Evolutionary conservation across 768 basidiomycete species (phyloP).

Genomic region (Naganishia onofrii): DNA sequence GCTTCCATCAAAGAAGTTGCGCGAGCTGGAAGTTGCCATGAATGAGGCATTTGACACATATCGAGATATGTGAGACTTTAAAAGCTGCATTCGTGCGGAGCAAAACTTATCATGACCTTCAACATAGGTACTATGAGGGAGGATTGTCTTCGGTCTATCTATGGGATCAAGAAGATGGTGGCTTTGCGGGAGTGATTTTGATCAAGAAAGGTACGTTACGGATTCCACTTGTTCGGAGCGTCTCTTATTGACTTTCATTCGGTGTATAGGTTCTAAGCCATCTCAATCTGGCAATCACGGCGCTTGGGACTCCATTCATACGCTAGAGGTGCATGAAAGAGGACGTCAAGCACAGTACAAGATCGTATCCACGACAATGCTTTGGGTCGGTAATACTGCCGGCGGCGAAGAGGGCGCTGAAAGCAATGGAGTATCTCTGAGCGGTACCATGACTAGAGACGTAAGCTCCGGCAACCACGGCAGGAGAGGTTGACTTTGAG

Average conservation of each 20-base stretch:
- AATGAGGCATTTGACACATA: conserved; percentile 98
- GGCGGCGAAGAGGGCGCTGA: conserved; percentile 54
- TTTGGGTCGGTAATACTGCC: conserved; percentile 68
- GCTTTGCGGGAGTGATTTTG: conserved; percentile 93
- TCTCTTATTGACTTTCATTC: not conserved
- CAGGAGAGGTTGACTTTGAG: not conserved
- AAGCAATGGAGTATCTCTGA: conserved; percentile 76
- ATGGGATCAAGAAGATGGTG: conserved; percentile 95
- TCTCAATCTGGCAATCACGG: conserved; percentile 57
- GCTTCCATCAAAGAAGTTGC: conserved; percentile 73
- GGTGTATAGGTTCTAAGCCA: conserved; percentile 21
- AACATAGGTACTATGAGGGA: conserved; percentile 87
- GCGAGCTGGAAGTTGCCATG: conserved; percentile 85
- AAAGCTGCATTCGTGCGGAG: not conserved
- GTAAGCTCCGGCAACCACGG: conserved; percentile 55
- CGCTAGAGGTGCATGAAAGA: conserved; percentile 90
- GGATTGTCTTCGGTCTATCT: conserved; percentile 94
- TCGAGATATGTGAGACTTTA: conserved; percentile 72
- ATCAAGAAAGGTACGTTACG: conserved; percentile 77
- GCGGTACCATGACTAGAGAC: conserved; percentile 97
- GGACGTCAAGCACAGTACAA: conserved; percentile 94
- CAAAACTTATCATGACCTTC: not conserved
- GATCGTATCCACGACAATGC: conserved; percentile 94
- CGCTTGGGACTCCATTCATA: conserved; percentile 97
- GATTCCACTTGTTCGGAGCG: not conserved